Evolutionary conservation across 106 monocot genomes (phyloP).

Genomic region (Platanthera zijinensis): DNA sequence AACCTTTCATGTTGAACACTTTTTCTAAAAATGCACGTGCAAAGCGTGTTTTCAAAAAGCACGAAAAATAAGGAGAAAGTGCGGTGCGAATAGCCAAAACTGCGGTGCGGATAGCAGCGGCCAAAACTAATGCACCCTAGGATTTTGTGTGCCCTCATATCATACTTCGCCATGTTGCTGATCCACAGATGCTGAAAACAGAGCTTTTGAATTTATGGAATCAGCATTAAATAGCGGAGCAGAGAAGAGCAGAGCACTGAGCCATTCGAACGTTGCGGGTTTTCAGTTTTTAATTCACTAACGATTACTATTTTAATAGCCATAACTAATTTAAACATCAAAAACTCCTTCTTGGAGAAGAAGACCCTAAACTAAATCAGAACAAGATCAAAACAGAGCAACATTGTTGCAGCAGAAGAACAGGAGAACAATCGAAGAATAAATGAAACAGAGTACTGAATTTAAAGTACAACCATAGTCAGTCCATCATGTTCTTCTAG

Average conservation of each 20-base stretch:
- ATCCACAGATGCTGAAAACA: neutral
- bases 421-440: neutral
- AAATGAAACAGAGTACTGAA: neutral
- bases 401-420: neutral
- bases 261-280: neutral
- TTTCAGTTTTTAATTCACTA: neutral
- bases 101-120: too few species aligned
- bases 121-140: too few species aligned
- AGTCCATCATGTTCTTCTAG: neutral
- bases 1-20: too few species aligned
- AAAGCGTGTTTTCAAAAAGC: too few species aligned
- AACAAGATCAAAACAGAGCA: neutral
- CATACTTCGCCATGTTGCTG: too few species aligned
- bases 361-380: neutral
- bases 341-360: neutral
- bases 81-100: too few species aligned
- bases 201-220: neutral
- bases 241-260: neutral
- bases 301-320: neutral
- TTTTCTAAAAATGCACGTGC: too few species aligned
- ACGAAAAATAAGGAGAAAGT: too few species aligned
- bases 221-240: neutral
- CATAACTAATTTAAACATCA: neutral
- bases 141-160: too few species aligned
- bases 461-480: neutral